A percentile compares a stretch with the other conserved stretches of the same genome.
Evolutionary conservation across 2,329 filamentous ascomycete species (phyloP).

Genomic region (Fusarium heterosporum): DNA sequence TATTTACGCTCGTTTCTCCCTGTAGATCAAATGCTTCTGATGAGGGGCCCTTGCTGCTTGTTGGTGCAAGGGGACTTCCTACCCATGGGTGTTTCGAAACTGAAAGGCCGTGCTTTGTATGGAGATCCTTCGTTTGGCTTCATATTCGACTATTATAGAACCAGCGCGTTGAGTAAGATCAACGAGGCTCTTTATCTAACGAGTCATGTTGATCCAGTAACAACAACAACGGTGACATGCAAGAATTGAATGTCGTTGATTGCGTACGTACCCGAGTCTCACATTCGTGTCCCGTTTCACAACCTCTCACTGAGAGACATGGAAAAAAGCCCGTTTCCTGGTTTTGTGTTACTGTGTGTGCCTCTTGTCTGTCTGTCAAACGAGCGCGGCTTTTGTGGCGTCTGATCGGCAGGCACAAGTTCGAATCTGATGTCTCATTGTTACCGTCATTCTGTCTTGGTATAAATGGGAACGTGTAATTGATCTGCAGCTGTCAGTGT

Average conservation of each 20-base stretch:
- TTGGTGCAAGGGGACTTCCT: slow-evolving; percentile 1
- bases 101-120: neutral
- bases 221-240: neutral
- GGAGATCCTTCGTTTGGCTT: neutral
- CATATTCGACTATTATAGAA: neutral
- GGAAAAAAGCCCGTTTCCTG: slow-evolving; percentile 3
- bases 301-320: slow-evolving; percentile 1
- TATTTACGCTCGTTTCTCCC: neutral
- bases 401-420: slow-evolving; percentile 21
- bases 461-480: neutral
- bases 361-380: slow-evolving; percentile 27
- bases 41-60: slow-evolving; percentile 1
- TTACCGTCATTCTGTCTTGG: slow-evolving; percentile 25
- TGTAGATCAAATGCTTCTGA: slow-evolving; percentile 16
- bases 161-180: neutral
- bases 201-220: neutral
- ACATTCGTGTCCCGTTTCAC: slow-evolving; percentile 31
- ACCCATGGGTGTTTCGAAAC: neutral
- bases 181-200: neutral
- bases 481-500: slow-evolving; percentile 3
- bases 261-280: slow-evolving; percentile 34
- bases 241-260: slow-evolving; percentile 7
- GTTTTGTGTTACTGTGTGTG: slow-evolving; percentile 4
- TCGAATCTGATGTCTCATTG: slow-evolving; percentile 15
- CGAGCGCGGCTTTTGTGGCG: slow-evolving; percentile 22